A percentile compares a stretch with the other conserved stretches of the same genome.
Evolutionary conservation across 352 stramenopile species (phyloP).

Genomic region (Hyaloperonospora arabidopsidis): DNA sequence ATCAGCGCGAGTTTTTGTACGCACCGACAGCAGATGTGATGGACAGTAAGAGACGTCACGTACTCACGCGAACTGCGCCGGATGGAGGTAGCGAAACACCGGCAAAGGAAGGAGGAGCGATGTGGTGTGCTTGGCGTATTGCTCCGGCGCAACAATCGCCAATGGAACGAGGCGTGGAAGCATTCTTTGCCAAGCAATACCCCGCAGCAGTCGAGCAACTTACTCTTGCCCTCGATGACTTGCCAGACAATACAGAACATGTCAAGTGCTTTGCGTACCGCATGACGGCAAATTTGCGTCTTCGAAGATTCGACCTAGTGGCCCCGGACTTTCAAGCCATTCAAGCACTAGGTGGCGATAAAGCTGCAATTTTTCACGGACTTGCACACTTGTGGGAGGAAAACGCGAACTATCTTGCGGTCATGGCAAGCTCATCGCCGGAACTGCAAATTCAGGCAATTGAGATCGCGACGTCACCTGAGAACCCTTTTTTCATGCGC

Average conservation of each 20-base stretch:
- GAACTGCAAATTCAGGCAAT: slow-evolving; percentile 31
- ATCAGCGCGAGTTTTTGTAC: slow-evolving; percentile 69
- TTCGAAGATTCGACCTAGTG: slow-evolving; percentile 47
- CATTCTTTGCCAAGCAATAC: slow-evolving; percentile 62
- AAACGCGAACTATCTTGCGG: slow-evolving; percentile 42
- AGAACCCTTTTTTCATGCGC: slow-evolving; percentile 47
- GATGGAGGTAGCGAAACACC: slow-evolving; percentile 30
- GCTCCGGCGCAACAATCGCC: slow-evolving; percentile 31
- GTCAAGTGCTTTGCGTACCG: slow-evolving; percentile 72
- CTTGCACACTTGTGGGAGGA: slow-evolving; percentile 65
- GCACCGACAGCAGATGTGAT: slow-evolving; percentile 40
- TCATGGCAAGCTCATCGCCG: slow-evolving; percentile 25
- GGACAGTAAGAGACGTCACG: slow-evolving; percentile 46
- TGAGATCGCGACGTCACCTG: slow-evolving; percentile 24
- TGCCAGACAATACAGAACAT: slow-evolving; percentile 55
- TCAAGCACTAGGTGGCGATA: slow-evolving; percentile 50
- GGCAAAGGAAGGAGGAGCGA: slow-evolving; percentile 33
- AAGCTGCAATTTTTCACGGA: slow-evolving; percentile 69
- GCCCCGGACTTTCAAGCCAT: slow-evolving; percentile 45
- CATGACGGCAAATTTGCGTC: slow-evolving; percentile 60
- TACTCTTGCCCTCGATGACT: slow-evolving; percentile 33
- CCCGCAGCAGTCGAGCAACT: slow-evolving; percentile 44
- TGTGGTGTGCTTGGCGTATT: slow-evolving; percentile 48
- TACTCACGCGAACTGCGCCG: slow-evolving; percentile 43
- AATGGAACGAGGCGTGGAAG: slow-evolving; percentile 58